phyloP scores from a whole-genome alignment of 2,329 filamentous ascomycete genomes.

The Chaetomiaceae sp. region DNA sequence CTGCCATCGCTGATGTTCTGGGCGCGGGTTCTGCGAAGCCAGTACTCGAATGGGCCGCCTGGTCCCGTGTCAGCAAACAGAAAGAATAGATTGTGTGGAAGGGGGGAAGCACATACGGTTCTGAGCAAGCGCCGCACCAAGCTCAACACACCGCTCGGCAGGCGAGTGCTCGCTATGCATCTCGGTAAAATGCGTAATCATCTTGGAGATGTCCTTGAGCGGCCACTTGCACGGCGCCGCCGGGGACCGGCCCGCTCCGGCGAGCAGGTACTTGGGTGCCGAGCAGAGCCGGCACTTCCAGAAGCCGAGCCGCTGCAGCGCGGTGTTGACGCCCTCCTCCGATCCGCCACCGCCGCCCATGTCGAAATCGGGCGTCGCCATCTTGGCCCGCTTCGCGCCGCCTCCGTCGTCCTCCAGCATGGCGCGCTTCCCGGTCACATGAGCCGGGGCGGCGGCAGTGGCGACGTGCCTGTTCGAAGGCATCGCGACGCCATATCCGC shows the following conservation, averaged over 20 bases:
- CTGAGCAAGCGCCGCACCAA: constrained; percentile 38
- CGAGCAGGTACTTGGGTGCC: constrained; percentile 40
- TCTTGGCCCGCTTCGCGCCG: constrained; percentile 13
- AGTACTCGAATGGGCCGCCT: constrained; percentile 46
- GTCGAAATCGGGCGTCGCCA: constrained; percentile 15
- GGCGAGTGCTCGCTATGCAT: constrained; percentile 43
- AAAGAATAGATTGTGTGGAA: background rate
- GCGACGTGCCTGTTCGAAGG: background rate
- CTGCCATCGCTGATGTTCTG: constrained; percentile 34
- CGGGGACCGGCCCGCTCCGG: constrained; percentile 38
- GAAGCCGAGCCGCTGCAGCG: constrained; percentile 40
- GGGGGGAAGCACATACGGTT: constrained; percentile 35
- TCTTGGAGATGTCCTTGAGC: constrained; percentile 43
- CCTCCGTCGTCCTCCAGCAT: constrained; percentile 12
- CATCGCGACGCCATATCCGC: background rate
- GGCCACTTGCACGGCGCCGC: constrained; percentile 45
- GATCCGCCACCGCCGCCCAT: background rate
- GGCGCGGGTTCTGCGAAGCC: constrained; percentile 40
- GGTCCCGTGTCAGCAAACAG: background rate
- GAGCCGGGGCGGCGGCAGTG: background rate
- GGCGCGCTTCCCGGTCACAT: constrained; percentile 5
- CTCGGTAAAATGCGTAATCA: constrained; percentile 44
- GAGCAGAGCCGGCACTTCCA: constrained; percentile 45
- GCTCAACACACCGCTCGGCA: constrained; percentile 39
- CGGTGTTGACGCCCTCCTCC: constrained; percentile 19